Conservation (phyloP, 805 yeast genomes). For the Lipomyces lipofer region DNA sequence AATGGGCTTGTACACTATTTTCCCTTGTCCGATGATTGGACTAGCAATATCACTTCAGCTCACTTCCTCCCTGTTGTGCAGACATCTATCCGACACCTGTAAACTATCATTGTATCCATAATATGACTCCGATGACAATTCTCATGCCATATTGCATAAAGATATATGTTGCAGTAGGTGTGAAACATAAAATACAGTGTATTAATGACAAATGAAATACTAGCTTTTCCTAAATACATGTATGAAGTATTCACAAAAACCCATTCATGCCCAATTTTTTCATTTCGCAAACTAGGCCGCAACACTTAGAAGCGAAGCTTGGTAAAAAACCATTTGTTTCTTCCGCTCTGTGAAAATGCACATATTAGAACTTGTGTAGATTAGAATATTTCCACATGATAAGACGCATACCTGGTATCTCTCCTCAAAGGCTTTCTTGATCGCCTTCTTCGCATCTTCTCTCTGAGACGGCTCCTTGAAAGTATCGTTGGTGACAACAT, state of each 20-base stretch:
- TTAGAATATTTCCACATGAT: background rate
- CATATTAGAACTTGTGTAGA: background rate
- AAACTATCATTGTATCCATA: no score
- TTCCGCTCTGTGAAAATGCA: slow-evolving; percentile 63
- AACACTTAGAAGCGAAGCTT: slow-evolving; percentile 79
- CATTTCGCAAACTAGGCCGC: background rate
- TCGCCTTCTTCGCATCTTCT: slow-evolving; percentile 98
- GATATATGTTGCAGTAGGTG: no score
- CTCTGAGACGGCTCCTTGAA: slow-evolving; percentile 97
- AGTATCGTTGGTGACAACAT: slow-evolving; percentile 87
- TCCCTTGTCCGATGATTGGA: no score
- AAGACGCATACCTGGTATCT: slow-evolving; percentile 69
- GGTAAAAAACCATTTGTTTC: slow-evolving; percentile 99
- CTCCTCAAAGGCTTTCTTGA: slow-evolving; percentile 99
- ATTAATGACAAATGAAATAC: background rate
- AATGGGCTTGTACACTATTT: no score
- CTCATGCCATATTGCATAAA: no score
- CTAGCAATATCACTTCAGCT: no score
- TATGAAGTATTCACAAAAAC: slow-evolving; percentile 7
- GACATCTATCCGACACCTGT: no score
- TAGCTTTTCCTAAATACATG: slow-evolving; percentile 1
- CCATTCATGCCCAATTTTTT: background rate
- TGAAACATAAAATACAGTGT: background rate
- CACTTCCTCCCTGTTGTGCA: no score
- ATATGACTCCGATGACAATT: no score